These are phyloP conservation scores for Euphorbia lathyris DNA, from an alignment of 345 rosid genomes.

Conservation along the genomic window DNA sequence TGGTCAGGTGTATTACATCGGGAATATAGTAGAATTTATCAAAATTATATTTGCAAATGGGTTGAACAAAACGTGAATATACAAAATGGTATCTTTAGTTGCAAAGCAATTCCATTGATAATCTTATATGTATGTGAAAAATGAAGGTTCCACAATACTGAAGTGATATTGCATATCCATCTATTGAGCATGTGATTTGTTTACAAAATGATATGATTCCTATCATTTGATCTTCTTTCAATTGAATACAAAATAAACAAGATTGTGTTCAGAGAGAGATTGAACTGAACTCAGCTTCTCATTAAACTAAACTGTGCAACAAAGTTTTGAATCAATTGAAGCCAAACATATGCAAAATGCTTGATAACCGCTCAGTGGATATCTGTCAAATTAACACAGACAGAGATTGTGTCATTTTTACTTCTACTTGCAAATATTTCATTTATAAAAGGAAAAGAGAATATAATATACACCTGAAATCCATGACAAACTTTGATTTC, in stretches of 20 bases:
- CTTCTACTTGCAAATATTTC: not conserved
- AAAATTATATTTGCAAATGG: too few relatives aligned
- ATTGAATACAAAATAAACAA: not conserved
- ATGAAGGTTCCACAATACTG: too few relatives aligned
- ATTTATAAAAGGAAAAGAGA: too few relatives aligned
- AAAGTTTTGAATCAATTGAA: conserved; percentile 85
- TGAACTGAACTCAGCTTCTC: conserved; percentile 33
- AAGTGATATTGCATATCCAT: too few relatives aligned
- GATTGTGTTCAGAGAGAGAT: conserved; percentile 37
- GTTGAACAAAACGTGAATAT: too few relatives aligned
- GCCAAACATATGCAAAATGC: conserved; percentile 87
- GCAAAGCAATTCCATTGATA: too few relatives aligned
- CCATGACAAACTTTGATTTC: conserved; percentile 64
- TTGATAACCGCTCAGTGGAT: conserved; percentile 80
- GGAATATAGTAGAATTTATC: too few relatives aligned
- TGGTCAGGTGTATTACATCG: too few relatives aligned
- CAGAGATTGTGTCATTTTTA: not conserved
- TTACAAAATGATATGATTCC: not conserved
- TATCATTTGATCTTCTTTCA: not conserved
- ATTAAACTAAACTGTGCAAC: conserved; percentile 70
- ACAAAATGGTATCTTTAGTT: too few relatives aligned
- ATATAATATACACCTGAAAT: conserved; percentile 57
- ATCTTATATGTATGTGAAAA: too few relatives aligned
- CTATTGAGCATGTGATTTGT: not conserved
- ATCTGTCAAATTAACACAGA: conserved; percentile 39